Percentiles rank a stretch among this genome's conserved stretches.
Evolutionary conservation across 2,329 filamentous ascomycete genomes (phyloP).

Genomic region (Paradendryphiella salina): DNA sequence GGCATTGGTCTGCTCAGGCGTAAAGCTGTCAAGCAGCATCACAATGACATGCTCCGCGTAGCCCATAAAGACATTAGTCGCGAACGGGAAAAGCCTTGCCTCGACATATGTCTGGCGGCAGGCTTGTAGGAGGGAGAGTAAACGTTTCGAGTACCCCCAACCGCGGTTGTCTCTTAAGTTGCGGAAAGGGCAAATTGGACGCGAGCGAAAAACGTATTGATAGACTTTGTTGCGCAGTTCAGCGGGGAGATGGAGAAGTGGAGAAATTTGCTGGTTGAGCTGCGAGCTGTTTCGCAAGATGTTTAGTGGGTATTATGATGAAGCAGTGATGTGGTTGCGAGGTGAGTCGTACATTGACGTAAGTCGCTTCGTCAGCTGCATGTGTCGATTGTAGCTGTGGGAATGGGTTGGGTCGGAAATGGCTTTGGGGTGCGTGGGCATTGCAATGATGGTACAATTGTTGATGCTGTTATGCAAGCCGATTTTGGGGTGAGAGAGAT

Average conservation of each 20-base stretch:
- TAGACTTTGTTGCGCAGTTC: conserved; percentile 15
- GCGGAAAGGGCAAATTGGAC: not conserved
- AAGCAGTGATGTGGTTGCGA: not conserved
- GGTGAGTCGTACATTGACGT: not conserved
- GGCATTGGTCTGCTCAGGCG: not conserved
- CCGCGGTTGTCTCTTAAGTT: not conserved
- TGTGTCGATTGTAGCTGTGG: not conserved
- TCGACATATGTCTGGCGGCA: conserved; percentile 10
- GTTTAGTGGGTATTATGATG: not conserved
- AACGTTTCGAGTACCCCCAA: conserved; percentile 1
- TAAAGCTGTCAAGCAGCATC: not conserved
- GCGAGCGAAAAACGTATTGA: conserved; percentile 1
- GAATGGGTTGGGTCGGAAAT: not conserved
- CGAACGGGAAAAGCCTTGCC: conserved; percentile 6
- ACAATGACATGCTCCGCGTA: conserved; percentile 8
- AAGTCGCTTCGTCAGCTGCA: not conserved
- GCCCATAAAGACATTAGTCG: conserved; percentile 5
- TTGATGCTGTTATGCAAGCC: too few species aligned
- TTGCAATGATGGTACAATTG: not conserved
- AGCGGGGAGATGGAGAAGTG: conserved; percentile 11
- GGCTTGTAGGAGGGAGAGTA: not conserved
- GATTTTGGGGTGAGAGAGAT: too few species aligned
- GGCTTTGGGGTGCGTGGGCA: not conserved
- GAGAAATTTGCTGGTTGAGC: conserved; percentile 8
- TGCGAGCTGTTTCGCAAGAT: not conserved